Evolutionary conservation across 2,329 filamentous ascomycete species (phyloP), one percentile per base, ranked within the genome.

Genomic region (Trichoderma harzianum): DNA sequence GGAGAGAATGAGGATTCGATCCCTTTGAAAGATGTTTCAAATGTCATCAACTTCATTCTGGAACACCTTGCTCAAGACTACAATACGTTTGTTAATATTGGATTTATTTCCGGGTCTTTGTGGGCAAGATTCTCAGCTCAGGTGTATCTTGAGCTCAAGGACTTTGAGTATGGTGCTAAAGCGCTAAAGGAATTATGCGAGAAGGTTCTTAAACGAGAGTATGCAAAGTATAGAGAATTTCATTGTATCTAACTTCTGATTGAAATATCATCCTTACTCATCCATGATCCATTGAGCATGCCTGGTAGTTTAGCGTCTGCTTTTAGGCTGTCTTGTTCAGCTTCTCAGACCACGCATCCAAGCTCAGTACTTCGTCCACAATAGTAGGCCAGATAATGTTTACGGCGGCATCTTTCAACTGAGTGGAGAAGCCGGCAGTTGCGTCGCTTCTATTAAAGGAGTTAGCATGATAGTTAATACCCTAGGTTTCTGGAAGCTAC

Each of bases 351-450:
- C 70, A 72, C 8, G 30, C 39, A 8, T 72, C 55, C 4, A 72
- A 32, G 5, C 34, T 61, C 57, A 53, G 26, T 6, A 69, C 57
- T 32, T 64, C 64, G 12, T 72, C 36, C 58, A 72, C 70, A 64
- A 72, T 70, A 34, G 70, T 72, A 7, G 70, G 70, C 70, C 70
- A 72, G 26, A 72, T 47, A 11, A 72, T 63, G 4, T 72, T 69
- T 7, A 55, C 70, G 3, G 70, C 70, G 7, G 55, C 65, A 16
- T 72, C 70, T 3, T 69, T 72, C 16, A 72, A 28, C 26, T 69
- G 57, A 11, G 57, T 32, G 10, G 65, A 57, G 36, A 72, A 72
- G 18, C 70, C 70, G 18, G 70, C 70, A 32, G 70, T 72, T 43
- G 70, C 70, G 30, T 72, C 26, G 58, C 58, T 63, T 36, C 70